A percentile compares a stretch with the other conserved stretches of the same genome.
Conservation (phyloP, 257 asterid species). For the Eucommia ulmoides region DNA sequence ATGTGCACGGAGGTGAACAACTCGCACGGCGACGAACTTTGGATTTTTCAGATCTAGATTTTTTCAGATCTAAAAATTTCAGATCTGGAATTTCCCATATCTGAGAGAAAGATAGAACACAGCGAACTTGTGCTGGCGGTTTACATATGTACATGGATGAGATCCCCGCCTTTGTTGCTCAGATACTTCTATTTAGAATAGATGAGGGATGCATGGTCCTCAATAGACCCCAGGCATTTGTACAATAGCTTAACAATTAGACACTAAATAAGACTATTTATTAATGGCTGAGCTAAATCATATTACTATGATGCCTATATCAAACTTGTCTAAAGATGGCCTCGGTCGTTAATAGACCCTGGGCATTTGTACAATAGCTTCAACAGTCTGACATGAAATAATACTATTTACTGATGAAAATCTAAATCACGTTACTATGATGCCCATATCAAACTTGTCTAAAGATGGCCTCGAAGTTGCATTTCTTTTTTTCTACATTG, state of each 20-base stretch:
- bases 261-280: slow-evolving; percentile 84
- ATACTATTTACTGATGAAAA: slow-evolving; percentile 90
- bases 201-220: slow-evolving; percentile 99
- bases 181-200: slow-evolving; percentile 74
- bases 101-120: too few relatives aligned
- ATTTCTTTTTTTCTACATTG: slow-evolving; percentile 87
- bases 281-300: slow-evolving; percentile 95
- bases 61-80: too few relatives aligned
- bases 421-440: slow-evolving; percentile 85
- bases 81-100: too few relatives aligned
- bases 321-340: slow-evolving; percentile 63
- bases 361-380: slow-evolving; percentile 99
- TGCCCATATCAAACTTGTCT: slow-evolving; percentile 83
- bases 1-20: too few relatives aligned
- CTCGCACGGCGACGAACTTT: too few relatives aligned
- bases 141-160: slow-evolving; percentile 77
- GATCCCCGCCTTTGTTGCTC: slow-evolving; percentile 91
- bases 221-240: slow-evolving; percentile 98
- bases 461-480: slow-evolving; percentile 72
- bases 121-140: too few relatives aligned
- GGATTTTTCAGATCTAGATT: too few relatives aligned
- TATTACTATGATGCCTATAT: slow-evolving; percentile 78
- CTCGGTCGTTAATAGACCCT: slow-evolving; percentile 85
- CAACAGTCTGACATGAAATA: slow-evolving; percentile 74
- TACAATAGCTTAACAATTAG: slow-evolving; percentile 91